Percentiles rank a stretch among this genome's conserved stretches.
Conservation (phyloP, 2,329 filamentous ascomycete species). For the Didymella arachidicola region DNA sequence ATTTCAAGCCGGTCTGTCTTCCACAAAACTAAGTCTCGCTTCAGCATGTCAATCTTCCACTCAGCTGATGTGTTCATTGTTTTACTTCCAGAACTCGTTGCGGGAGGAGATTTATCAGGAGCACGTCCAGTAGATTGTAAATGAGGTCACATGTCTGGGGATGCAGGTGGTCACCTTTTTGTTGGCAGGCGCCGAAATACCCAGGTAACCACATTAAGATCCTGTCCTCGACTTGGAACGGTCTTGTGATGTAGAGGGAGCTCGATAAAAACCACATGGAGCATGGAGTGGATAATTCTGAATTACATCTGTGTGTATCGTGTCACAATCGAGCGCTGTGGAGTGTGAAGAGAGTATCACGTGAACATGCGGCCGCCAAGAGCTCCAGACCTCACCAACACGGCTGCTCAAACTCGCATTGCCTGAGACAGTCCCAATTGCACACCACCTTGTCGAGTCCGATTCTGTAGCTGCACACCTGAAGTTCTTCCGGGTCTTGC, state of each 20-base stretch:
- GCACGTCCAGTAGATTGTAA: not conserved
- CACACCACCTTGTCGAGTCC: conserved; percentile 6
- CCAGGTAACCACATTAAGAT: too few species aligned
- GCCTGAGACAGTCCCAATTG: conserved; percentile 15
- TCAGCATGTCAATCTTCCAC: not conserved
- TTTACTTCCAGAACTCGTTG: not conserved
- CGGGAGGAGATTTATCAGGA: not conserved
- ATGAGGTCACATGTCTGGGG: not conserved
- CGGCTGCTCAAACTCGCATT: conserved; percentile 15
- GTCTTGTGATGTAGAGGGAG: not conserved
- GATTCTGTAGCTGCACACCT: conserved; percentile 5
- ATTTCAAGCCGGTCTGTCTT: too few species aligned
- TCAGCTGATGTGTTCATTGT: not conserved
- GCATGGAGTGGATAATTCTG: too few species aligned
- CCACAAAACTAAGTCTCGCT: too few species aligned
- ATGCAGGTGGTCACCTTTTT: not conserved
- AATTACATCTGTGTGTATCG: too few species aligned
- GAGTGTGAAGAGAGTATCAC: conserved; percentile 2
- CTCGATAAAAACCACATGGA: not conserved
- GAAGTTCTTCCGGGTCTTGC: conserved; percentile 18
- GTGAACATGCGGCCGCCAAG: conserved; percentile 10
- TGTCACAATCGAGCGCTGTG: not conserved
- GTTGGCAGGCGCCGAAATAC: too few species aligned
- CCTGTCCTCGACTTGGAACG: not conserved
- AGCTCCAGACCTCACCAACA: conserved; percentile 12